Evolutionary conservation across 1,284 basidiomycete species (phyloP).

Genomic region (Pyrrhoderma lamaoense): DNA sequence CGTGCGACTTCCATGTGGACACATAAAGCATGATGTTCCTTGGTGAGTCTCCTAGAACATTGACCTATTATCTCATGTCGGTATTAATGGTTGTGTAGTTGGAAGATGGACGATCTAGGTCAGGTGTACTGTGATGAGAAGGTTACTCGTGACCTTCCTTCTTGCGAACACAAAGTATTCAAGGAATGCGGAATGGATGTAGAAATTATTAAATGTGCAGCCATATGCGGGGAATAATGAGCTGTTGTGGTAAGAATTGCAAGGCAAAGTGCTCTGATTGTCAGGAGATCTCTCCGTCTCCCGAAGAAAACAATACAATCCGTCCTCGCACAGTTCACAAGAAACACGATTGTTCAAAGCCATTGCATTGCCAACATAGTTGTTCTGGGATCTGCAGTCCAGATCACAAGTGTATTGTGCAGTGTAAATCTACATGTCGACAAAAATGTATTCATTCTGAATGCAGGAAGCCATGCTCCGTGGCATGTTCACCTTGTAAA

Average conservation of each 20-base stretch:
- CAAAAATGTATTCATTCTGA: conserved; percentile 48
- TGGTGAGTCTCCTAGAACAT: conserved; percentile 41
- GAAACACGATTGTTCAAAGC: conserved; percentile 44
- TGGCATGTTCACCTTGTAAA: conserved; percentile 57
- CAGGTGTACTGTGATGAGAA: conserved; percentile 37
- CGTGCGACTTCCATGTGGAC: conserved; percentile 59
- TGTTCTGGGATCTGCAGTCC: conserved; percentile 46
- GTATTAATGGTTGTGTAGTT: conserved; percentile 30
- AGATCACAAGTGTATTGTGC: conserved; percentile 42
- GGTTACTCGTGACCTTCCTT: conserved; percentile 40
- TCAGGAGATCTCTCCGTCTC: conserved; percentile 25
- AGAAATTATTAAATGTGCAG: conserved; percentile 33
- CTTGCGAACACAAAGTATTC: conserved; percentile 48
- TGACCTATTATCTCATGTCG: not conserved
- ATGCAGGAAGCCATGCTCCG: conserved; percentile 44
- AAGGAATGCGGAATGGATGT: conserved; percentile 44
- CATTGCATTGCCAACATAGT: conserved; percentile 50
- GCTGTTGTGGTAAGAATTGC: conserved; percentile 52
- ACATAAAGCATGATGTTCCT: conserved; percentile 37
- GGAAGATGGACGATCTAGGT: conserved; percentile 37
- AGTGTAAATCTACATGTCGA: conserved; percentile 43
- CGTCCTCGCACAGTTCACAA: conserved; percentile 34
- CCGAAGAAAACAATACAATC: not conserved
- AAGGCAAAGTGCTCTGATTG: conserved; percentile 44
- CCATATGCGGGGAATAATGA: conserved; percentile 39